phyloP scores from a whole-genome alignment of 2,329 filamentous ascomycete genomes.

The Colletotrichum acutatum region DNA sequence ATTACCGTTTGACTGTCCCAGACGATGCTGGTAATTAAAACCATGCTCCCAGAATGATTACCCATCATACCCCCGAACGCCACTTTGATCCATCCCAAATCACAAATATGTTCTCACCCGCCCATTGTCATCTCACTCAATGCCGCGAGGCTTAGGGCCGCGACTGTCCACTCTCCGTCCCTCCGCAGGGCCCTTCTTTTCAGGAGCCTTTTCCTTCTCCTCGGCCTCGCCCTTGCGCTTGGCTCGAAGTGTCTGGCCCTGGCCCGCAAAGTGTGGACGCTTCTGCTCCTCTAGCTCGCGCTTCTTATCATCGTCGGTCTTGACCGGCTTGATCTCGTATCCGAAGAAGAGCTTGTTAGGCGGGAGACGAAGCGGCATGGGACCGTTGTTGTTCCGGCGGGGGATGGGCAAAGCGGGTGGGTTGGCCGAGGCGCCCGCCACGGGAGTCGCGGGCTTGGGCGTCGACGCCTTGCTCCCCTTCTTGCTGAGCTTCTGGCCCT shows the following conservation, averaged over 20 bases:
- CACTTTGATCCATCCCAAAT: conserved; percentile 11
- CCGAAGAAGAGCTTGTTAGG: conserved; percentile 97
- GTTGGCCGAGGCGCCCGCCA: conserved; percentile 65
- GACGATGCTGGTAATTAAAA: conserved; percentile 20
- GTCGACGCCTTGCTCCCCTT: conserved; percentile 81
- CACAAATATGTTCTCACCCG: not conserved
- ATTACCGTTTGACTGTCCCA: conserved; percentile 10
- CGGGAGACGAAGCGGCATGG: conserved; percentile 84
- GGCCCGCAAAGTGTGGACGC: conserved; percentile 82
- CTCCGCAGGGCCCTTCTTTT: conserved; percentile 58
- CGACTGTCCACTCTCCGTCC: conserved; percentile 58
- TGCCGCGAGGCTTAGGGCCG: conserved; percentile 13
- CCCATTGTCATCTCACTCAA: not conserved
- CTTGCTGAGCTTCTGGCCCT: conserved; percentile 87
- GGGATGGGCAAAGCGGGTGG: conserved; percentile 45
- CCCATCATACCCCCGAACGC: conserved; percentile 26
- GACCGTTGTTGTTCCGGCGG: conserved; percentile 78
- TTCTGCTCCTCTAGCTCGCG: conserved; percentile 72
- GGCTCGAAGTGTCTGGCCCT: conserved; percentile 82
- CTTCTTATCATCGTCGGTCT: conserved; percentile 78
- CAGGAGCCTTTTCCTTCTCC: conserved; percentile 57
- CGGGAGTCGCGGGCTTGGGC: conserved; percentile 79
- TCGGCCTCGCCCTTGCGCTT: conserved; percentile 76
- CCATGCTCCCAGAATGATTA: conserved; percentile 28
- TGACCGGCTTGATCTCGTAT: conserved; percentile 90